Percentiles rank a stretch among this genome's conserved stretches.
Conservation (phyloP, 2,329 filamentous ascomycete genomes). For the Alternaria triticina region DNA sequence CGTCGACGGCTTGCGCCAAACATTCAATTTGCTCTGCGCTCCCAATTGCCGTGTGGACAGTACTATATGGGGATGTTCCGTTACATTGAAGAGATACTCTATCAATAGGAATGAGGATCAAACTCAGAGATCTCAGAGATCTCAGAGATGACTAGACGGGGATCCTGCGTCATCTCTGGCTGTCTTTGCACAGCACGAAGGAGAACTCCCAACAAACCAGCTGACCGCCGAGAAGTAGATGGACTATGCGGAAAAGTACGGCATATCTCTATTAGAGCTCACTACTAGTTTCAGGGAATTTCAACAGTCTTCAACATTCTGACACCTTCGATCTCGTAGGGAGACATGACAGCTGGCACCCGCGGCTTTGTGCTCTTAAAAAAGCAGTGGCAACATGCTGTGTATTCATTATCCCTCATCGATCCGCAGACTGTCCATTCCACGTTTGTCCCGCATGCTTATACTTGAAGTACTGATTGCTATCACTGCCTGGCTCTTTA, state of each 20-base stretch:
- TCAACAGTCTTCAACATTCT: background rate
- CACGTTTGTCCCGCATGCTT: background rate
- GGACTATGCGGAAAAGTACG: background rate
- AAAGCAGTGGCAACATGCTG: background rate
- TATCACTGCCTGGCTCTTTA: conserved; percentile 28
- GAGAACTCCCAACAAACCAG: background rate
- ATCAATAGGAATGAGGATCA: background rate
- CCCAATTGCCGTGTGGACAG: background rate
- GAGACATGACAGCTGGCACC: background rate
- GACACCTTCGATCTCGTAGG: background rate
- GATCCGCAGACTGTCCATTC: background rate
- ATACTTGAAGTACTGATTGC: conserved; percentile 33
- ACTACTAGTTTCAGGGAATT: background rate
- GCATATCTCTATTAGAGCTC: background rate
- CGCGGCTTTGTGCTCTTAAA: background rate
- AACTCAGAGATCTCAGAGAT: background rate
- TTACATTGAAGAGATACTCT: background rate
- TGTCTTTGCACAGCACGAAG: background rate
- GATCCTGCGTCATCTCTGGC: background rate
- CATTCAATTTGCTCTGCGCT: background rate
- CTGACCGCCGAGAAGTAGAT: background rate
- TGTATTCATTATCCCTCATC: background rate
- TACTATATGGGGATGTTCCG: background rate
- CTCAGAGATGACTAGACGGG: background rate
- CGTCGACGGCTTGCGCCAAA: conserved; percentile 1